These are phyloP conservation scores for Microglena sp. DNA, from an alignment of 139 green algal genomes.

Conservation along the genomic window DNA sequence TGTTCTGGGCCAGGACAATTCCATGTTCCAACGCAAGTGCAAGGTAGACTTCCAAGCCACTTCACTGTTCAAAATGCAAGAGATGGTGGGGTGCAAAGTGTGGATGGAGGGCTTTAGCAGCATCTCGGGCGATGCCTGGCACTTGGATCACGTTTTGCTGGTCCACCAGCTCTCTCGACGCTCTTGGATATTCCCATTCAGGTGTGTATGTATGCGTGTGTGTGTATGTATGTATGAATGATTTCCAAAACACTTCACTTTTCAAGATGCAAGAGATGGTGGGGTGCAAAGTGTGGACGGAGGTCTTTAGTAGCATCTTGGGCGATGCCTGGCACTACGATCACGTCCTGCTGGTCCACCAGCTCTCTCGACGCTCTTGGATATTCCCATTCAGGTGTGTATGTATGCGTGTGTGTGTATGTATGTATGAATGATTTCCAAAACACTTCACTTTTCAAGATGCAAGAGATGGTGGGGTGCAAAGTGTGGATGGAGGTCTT, in stretches of 20 bases:
- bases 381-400: conserved; percentile 15
- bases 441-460: background rate
- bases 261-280: background rate
- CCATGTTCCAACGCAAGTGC: background rate
- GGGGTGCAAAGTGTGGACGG: background rate
- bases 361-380: conserved; percentile 25
- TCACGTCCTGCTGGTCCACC: conserved; percentile 17
- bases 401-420: background rate
- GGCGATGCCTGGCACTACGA: conserved; percentile 29
- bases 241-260: background rate
- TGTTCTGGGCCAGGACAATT: background rate
- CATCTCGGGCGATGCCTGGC: conserved; percentile 28
- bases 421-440: background rate
- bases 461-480: background rate
- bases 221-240: background rate
- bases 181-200: conserved; percentile 24
- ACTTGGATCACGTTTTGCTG: conserved; percentile 21
- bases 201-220: background rate
- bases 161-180: conserved; percentile 25
- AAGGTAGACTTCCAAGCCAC: background rate
- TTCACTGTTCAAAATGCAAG: background rate
- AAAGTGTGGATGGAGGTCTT: background rate
- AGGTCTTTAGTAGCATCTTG: background rate
- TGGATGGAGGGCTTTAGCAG: conserved; percentile 19
- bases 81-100: conserved; percentile 7